Base-by-base conservation (phyloP, 2,329 filamentous ascomycete species). In the Ophiostoma sp. region DNA sequence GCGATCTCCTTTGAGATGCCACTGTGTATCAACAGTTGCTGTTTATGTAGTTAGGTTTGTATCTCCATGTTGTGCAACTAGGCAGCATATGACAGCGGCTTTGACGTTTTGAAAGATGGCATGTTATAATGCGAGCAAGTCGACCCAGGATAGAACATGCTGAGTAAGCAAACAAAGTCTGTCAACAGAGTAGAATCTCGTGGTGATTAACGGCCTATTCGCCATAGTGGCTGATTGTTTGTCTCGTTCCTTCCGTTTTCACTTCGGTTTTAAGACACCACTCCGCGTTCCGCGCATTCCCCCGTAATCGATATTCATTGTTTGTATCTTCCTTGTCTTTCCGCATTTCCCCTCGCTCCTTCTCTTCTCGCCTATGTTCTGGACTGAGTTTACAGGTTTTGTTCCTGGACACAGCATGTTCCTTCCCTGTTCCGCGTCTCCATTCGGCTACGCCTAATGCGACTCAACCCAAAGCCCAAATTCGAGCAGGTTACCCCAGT, bases 401-500 rank as follows among this genome's bases (percentile, higher is more conserved):
- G 48, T 17, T 20, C 48, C 4, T 20, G 20, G 7, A 52, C 17
- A 52, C 17, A 52, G 48, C 48, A 20, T n/a, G 48, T 23, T 52
- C 20, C 48, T 52, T 52, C 48, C 48, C 48, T 52, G 48, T 20
- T 52, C 48, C 20, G 48, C 48, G 48, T 52, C 48, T 52, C 48
- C 48, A 31, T 52, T 52, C 48, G 48, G 48, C 48, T 52, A 52
- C 48, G 52, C 44, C 17, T 48, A 48, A 48, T 48, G 44, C n/a
- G n/a, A n/a, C n/a, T n/a, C n/a, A n/a, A 48, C 4, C 52, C 52
- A 57, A 6, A 57, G 23, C 15, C 52, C 11, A 27, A 23, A 23
- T 31, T 57, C 23, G 23, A 57, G n/a, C 23, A 8, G 17, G 36
- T 64, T 64, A 64, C 66, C 69, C 64, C 69, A 65, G 54, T 54